Base-by-base conservation (phyloP, 176 grass and related monocot species). In the Bothriochloa decipiens region DNA sequence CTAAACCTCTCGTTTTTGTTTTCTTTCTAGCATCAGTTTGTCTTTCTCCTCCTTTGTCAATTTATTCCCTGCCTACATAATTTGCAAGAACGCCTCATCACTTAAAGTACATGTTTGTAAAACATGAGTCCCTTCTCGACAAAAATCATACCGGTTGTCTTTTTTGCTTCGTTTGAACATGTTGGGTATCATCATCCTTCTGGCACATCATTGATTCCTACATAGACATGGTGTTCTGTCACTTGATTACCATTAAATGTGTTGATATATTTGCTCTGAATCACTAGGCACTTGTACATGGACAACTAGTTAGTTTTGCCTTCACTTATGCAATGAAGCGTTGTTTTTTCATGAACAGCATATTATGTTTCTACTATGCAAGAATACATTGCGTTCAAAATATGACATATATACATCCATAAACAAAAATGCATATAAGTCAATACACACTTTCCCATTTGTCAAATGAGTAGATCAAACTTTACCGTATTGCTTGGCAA, bases 21-120 rank as follows among this genome's bases (percentile, higher is more conserved):
- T 98, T 81, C 78, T 86, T 88, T 93, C 96, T 90, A 90, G 74
- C 35, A 77, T 26, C 70, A 75, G 18, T 81, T 78, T 84, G 53
- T 76, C 89, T 85, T 89, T 95, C 47, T 91, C 85, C 91, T 92
- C 96, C 77, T 95, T 90, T 18, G 73, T 76, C 86, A 87, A 80
- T 66, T 50, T 83, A 75, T 81, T 95, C 42, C 13, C 65, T 60
- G 10, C 85, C 88, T 90, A 86, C 28, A 43, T 8, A 70, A 83
- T 82, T 61, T 25, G 47, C 22, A 68, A 55, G 22, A 70, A 80
- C 10, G 14, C 18, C 42, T 23, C 46, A 12, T 72, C 27, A 15
- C 39, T 83, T n/a, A 72, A 60, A 70, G 11, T 41, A 61, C 39
- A 32, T 26, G 49, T 14, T 43, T 81, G 52, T 12, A 42, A 77